Percentiles rank a stretch among this genome's conserved stretches.
These are phyloP conservation scores for Penicillium ucsense DNA, from an alignment of 495 filamentous ascomycete species.

Conservation along the genomic window DNA sequence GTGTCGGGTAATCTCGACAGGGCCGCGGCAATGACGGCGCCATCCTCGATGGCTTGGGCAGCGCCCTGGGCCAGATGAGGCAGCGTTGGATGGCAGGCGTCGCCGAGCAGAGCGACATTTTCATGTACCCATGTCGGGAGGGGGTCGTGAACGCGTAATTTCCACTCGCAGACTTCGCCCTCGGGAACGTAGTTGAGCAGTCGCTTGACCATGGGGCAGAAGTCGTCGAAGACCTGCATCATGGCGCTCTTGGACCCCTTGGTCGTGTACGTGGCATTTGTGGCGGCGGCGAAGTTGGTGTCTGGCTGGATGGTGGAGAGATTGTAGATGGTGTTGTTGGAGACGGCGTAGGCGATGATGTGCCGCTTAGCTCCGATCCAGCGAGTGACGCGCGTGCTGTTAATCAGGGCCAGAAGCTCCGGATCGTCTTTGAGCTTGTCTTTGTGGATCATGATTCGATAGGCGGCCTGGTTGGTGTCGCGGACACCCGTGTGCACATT, in stretches of 20 bases:
- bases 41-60: slow-evolving; percentile 79
- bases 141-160: slow-evolving; percentile 59
- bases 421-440: slow-evolving; percentile 56
- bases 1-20: slow-evolving; percentile 46
- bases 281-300: slow-evolving; percentile 58
- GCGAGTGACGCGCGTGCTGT: slow-evolving; percentile 56
- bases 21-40: slow-evolving; percentile 58
- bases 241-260: slow-evolving; percentile 58
- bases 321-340: slow-evolving; percentile 69
- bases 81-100: slow-evolving; percentile 72
- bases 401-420: slow-evolving; percentile 57
- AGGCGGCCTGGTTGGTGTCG: slow-evolving; percentile 72
- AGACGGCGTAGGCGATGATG: slow-evolving; percentile 76
- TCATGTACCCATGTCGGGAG: slow-evolving; percentile 63
- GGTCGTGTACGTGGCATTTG: slow-evolving; percentile 69
- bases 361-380: slow-evolving; percentile 74
- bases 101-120: slow-evolving; percentile 60
- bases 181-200: slow-evolving; percentile 74
- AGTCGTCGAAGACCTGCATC: slow-evolving; percentile 58
- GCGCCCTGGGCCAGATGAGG: slow-evolving; percentile 74
- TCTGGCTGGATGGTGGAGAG: slow-evolving; percentile 68
- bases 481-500: slow-evolving; percentile 47
- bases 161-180: slow-evolving; percentile 74
- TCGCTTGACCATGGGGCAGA: slow-evolving; percentile 60
- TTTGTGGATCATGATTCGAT: slow-evolving; percentile 70